Conservation (phyloP, 2,329 filamentous ascomycete genomes). For the Colletotrichum scovillei region DNA sequence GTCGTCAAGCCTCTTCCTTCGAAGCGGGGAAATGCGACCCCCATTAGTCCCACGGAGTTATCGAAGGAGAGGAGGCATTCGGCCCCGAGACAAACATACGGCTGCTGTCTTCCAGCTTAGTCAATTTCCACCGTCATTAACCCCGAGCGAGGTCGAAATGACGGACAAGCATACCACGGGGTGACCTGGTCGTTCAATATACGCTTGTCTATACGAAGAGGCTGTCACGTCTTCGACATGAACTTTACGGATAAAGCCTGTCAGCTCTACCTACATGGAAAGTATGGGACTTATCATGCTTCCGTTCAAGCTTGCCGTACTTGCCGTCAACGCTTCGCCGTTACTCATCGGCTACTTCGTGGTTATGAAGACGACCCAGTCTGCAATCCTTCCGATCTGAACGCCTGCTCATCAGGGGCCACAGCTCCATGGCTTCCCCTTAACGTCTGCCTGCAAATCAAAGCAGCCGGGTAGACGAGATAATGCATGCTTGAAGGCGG, state of each 20-base stretch:
- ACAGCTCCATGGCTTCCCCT: background rate
- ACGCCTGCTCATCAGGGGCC: conserved; percentile 6
- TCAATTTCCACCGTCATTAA: background rate
- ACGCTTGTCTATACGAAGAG: background rate
- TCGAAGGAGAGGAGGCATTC: background rate
- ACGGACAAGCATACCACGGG: background rate
- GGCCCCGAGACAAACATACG: background rate
- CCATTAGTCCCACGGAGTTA: background rate
- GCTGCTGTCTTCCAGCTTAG: background rate
- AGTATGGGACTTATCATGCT: background rate
- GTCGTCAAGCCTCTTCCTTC: conserved; percentile 12
- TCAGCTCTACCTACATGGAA: background rate
- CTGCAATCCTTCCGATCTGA: conserved; percentile 14
- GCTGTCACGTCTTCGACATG: background rate
- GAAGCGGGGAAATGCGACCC: conserved; percentile 1
- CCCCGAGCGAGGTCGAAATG: background rate
- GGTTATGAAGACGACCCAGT: background rate
- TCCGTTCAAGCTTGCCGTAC: background rate
- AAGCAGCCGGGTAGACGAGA: background rate
- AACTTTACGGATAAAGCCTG: background rate
- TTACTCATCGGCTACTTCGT: background rate
- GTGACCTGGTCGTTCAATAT: background rate
- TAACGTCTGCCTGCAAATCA: conserved; percentile 17
- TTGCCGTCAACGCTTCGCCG: background rate
- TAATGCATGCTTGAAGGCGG: conserved; percentile 7